Evolutionary conservation across 768 basidiomycete genomes (phyloP), one percentile per base, ranked within the genome.

Genomic region (Mycena alexandri): DNA sequence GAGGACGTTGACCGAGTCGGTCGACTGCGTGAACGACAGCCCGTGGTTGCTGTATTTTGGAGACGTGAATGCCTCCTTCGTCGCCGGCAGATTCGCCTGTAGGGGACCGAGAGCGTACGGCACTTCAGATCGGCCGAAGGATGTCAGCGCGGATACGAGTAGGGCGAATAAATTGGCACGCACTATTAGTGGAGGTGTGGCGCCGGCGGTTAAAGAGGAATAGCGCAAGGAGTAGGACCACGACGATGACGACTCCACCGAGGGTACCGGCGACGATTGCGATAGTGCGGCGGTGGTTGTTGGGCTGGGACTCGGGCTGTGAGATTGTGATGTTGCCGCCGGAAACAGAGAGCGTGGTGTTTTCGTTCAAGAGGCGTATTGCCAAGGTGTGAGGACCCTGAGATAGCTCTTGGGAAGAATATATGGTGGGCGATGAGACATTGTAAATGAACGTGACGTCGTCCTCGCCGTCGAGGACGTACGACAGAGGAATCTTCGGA

Each of bases 1-100:
- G 1, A 68, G 57, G 25, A 57, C 34, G 54, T 68, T 57, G 7
- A 71, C 58, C 7, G 61, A 64, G 19, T 71, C 70, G 52, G 73
- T 68, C 11, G 70, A 70, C 48, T 71, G 66, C 53, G 56, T 62
- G 71, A 79, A 77, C 5, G 74, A 70, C 19, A 78, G 47, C 14
- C 77, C 77, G 65, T 79, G 73, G 52, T 76, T 75, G 54, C 75
- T 73, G 66, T 72, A 74, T 41, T 74, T 75, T 14, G 71, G 73
- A 10, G 76, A 75, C 42, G 78, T 79, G 63, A 76, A 78, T 17
- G 76, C 78, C 69, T 78, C 75, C 56, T 77, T 79, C 34, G 75
- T 72, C 13, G 65, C 69, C 3, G 77, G 76, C 50, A 77, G 67
- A 19, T 66, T 71, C 22, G 69, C 75, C 65, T 74, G 74, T 7